Evolutionary conservation across 768 basidiomycete genomes (phyloP).

Genomic region (Suillus lakei): DNA sequence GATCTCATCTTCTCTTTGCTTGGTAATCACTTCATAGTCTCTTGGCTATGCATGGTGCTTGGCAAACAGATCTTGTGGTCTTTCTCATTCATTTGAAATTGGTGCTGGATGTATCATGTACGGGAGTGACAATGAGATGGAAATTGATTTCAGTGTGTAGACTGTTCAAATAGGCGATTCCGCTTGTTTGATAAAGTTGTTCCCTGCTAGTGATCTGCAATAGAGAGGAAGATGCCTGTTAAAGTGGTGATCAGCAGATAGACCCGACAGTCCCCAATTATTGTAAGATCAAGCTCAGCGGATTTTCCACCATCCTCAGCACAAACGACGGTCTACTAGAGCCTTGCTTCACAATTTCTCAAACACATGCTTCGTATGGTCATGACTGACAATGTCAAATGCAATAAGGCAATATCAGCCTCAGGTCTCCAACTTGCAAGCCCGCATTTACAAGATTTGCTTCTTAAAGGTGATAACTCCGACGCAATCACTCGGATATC

Average conservation of each 20-base stretch:
- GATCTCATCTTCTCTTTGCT: not conserved
- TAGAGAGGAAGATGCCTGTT: not conserved
- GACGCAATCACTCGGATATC: not conserved
- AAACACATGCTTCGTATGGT: not conserved
- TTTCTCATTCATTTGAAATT: no score
- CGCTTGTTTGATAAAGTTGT: not conserved
- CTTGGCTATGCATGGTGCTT: not conserved
- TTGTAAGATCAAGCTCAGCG: constrained; percentile 3
- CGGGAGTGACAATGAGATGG: not conserved
- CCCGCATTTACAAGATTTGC: not conserved
- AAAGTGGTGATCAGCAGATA: not conserved
- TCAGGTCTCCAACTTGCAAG: not conserved
- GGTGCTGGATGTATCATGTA: no score
- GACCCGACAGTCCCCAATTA: not conserved
- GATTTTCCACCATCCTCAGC: not conserved
- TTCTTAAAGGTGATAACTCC: not conserved
- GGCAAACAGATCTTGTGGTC: not conserved
- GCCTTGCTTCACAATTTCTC: not conserved
- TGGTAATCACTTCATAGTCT: not conserved
- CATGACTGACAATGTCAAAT: not conserved
- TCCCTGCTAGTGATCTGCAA: not conserved
- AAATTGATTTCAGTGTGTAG: no score
- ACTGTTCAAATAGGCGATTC: constrained; percentile 4
- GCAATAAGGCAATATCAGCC: not conserved
- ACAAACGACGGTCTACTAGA: not conserved